Conservation (phyloP, 225 moss, liverwort and hornwort genomes). For the Sphagnum tenellum region DNA sequence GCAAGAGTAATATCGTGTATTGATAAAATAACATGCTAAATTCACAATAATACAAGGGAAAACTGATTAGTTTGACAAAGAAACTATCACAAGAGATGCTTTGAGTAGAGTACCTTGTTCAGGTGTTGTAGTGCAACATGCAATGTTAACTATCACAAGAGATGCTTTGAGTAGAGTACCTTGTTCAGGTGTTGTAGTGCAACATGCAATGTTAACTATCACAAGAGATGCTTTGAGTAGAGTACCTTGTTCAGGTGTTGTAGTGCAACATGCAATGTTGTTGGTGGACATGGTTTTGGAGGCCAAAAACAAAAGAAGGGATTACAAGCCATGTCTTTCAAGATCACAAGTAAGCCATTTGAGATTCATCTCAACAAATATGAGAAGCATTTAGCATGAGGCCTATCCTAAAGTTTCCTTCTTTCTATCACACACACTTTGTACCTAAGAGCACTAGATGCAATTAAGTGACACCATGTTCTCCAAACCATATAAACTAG, state of each 20-base stretch:
- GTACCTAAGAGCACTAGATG: no score
- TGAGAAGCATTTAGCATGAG: no score
- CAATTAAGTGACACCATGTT: background rate
- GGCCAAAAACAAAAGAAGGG: constrained; percentile 10
- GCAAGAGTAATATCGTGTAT: no score
- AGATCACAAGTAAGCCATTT: background rate
- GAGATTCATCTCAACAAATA: no score
- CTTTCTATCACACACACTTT: no score
- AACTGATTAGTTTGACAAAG: no score
- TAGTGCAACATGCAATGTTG: constrained; percentile 76
- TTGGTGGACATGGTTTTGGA: constrained; percentile 85
- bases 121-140: constrained; percentile 43
- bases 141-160: background rate
- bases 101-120: constrained; percentile 44
- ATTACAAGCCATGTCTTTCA: background rate
- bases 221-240: no score
- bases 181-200: constrained; percentile 38
- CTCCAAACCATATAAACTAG: constrained; percentile 11
- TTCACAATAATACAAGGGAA: no score
- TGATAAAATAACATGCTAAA: no score
- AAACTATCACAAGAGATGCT: background rate
- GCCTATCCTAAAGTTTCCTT: no score
- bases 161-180: constrained; percentile 39
- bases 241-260: no score
- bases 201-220: no score